phyloP scores from a whole-genome alignment of 371 early-diverging fungal species.

The Chytridium lagenaria region DNA sequence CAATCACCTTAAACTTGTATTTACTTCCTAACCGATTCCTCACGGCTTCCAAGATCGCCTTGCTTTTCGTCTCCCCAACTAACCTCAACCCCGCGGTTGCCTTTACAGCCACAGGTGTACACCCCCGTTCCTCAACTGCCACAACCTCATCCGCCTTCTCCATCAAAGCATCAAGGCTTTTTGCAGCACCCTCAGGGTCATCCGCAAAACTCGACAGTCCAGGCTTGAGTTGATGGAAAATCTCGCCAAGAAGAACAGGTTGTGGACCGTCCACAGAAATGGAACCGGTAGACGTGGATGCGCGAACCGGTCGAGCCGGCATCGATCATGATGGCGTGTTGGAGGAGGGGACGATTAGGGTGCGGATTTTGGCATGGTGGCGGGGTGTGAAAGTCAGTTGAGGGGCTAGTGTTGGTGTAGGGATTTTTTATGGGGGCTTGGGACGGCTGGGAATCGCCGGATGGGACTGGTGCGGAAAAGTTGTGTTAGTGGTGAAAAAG shows the following conservation, averaged over 20 bases:
- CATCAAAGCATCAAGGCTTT: slow-evolving; percentile 80
- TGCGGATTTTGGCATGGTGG: slow-evolving; percentile 10
- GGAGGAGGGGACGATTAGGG: slow-evolving; percentile 38
- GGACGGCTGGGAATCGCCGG: background rate
- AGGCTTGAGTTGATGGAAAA: slow-evolving; percentile 84
- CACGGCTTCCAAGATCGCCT: slow-evolving; percentile 75
- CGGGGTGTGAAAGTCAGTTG: slow-evolving; percentile 2
- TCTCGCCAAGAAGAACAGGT: slow-evolving; percentile 79
- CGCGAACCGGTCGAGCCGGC: slow-evolving; percentile 98
- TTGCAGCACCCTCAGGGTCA: slow-evolving; percentile 79
- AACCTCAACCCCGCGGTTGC: slow-evolving; percentile 91
- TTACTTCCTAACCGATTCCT: slow-evolving; percentile 65
- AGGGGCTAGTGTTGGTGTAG: background rate
- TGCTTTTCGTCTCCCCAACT: slow-evolving; percentile 69
- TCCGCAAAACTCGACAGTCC: slow-evolving; percentile 79
- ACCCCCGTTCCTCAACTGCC: slow-evolving; percentile 71
- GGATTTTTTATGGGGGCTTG: background rate
- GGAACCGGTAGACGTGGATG: slow-evolving; percentile 92
- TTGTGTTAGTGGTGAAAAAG: too few relatives aligned
- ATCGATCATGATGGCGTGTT: slow-evolving; percentile 84
- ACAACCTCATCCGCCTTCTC: slow-evolving; percentile 76
- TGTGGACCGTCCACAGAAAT: slow-evolving; percentile 73
- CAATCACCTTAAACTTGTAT: slow-evolving; percentile 84
- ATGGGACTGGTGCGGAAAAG: background rate
- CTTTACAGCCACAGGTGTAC: slow-evolving; percentile 93